Percentiles rank a stretch among this genome's conserved stretches.
phyloP scores from a whole-genome alignment of 2,329 filamentous ascomycete genomes.

The Aspergillus caelatus region DNA sequence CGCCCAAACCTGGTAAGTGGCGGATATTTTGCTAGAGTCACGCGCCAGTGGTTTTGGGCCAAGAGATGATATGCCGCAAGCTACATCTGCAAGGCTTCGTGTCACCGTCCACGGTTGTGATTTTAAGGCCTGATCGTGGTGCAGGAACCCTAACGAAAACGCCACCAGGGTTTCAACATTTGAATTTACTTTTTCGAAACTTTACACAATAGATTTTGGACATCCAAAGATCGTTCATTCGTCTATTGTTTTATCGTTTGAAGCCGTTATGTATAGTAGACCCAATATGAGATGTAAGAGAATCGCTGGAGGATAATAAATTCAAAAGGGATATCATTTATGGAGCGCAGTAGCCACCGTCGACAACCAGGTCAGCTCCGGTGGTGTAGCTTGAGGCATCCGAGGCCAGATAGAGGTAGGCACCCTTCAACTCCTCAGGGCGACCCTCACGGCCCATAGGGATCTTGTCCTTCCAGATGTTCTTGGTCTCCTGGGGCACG shows the following conservation, averaged over 20 bases:
- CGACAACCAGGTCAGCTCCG: constrained; percentile 71
- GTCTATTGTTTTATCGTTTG: constrained; percentile 8
- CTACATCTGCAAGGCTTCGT: constrained; percentile 9
- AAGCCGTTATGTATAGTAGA: neutral
- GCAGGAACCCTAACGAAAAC: neutral
- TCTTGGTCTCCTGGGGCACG: constrained; percentile 66
- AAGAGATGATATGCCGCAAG: neutral
- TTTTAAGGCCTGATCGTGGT: neutral
- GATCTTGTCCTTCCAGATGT: constrained; percentile 75
- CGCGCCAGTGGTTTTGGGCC: neutral
- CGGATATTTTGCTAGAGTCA: neutral
- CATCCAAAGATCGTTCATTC: constrained; percentile 10
- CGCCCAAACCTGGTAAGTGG: neutral
- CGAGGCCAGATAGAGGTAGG: constrained; percentile 78
- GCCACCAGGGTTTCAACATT: neutral
- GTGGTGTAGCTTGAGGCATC: constrained; percentile 85
- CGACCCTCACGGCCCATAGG: constrained; percentile 77
- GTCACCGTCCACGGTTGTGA: neutral
- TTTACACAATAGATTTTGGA: neutral
- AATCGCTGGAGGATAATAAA: neutral
- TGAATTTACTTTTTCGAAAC: neutral
- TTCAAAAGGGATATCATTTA: constrained; percentile 9
- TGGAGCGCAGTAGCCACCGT: constrained; percentile 66
- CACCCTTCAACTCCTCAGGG: constrained; percentile 76
- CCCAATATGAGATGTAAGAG: neutral